A percentile compares a stretch with the other conserved stretches of the same genome.
phyloP scores from a whole-genome alignment of 805 yeast species.

The Schwanniomyces sp. region DNA sequence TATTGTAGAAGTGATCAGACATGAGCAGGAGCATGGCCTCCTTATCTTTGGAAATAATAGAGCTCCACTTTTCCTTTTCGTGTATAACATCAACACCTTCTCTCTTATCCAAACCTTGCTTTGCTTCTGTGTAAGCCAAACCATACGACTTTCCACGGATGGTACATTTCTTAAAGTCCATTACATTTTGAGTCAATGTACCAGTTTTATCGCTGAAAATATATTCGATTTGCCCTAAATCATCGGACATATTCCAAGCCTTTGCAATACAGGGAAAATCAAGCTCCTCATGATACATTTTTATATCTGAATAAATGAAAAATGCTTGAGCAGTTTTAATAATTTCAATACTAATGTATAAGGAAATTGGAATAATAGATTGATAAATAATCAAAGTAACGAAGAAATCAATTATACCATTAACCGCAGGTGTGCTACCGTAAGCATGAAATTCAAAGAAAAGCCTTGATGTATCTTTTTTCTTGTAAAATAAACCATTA shows the following conservation, averaged over 20 bases:
- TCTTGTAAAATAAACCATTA: conserved; percentile 62
- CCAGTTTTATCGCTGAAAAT: conserved; percentile 85
- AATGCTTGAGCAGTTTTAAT: conserved; percentile 75
- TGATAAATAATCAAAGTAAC: conserved; percentile 75
- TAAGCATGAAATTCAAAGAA: conserved; percentile 63
- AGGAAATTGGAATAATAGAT: conserved; percentile 76
- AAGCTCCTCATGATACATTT: conserved; percentile 65
- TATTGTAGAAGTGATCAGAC: conserved; percentile 30
- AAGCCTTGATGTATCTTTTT: conserved; percentile 42
- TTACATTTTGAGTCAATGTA: conserved; percentile 76
- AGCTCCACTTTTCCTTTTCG: conserved; percentile 43
- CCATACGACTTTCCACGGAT: conserved; percentile 70
- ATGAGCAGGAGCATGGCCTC: conserved; percentile 49
- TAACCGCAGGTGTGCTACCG: conserved; percentile 58
- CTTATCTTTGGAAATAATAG: conserved; percentile 42
- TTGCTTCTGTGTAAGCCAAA: conserved; percentile 74
- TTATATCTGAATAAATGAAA: conserved; percentile 67
- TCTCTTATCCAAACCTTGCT: conserved; percentile 68
- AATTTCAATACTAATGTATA: conserved; percentile 76
- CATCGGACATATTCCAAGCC: conserved; percentile 83
- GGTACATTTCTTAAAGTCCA: conserved; percentile 80
- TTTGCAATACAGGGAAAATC: conserved; percentile 81
- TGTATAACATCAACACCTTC: conserved; percentile 59
- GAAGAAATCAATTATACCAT: conserved; percentile 68
- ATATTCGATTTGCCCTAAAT: conserved; percentile 80